Percentiles rank a stretch among this genome's conserved stretches.
Evolutionary conservation across 495 filamentous ascomycete species (phyloP).

Genomic region (Trichoderma erinaceum): DNA sequence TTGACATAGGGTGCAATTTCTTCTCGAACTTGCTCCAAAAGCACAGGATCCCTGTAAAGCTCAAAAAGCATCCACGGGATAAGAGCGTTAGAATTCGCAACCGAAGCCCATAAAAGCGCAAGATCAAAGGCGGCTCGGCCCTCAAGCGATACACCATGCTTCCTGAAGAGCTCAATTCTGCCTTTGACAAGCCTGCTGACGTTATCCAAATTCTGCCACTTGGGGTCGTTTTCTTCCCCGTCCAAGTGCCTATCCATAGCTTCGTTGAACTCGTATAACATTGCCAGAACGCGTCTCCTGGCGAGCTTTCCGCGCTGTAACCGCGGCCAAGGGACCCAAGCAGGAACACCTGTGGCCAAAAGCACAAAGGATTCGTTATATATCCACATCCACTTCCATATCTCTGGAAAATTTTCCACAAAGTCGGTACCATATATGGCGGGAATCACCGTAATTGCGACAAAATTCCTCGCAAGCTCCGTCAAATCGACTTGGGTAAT

Average conservation of each 20-base stretch:
- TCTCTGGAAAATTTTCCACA: slow-evolving; percentile 7
- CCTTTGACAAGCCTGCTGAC: slow-evolving; percentile 4
- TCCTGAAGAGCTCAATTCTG: not conserved
- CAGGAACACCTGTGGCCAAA: slow-evolving; percentile 1
- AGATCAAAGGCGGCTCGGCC: slow-evolving; percentile 11
- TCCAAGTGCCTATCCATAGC: slow-evolving; percentile 7
- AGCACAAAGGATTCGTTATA: slow-evolving; percentile 5
- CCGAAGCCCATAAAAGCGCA: slow-evolving; percentile 8
- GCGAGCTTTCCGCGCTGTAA: slow-evolving; percentile 9
- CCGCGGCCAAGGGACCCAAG: slow-evolving; percentile 9
- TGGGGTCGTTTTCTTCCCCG: not conserved
- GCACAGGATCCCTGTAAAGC: slow-evolving; percentile 7
- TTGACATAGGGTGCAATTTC: slow-evolving; percentile 15
- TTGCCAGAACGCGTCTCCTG: not conserved
- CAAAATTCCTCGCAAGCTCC: slow-evolving; percentile 15
- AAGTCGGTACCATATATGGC: slow-evolving; percentile 14
- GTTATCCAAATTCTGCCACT: slow-evolving; percentile 12
- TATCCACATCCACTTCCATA: slow-evolving; percentile 12
- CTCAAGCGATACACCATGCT: slow-evolving; percentile 7
- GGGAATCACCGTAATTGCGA: not conserved
- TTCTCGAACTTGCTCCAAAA: slow-evolving; percentile 13
- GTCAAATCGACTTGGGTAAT: slow-evolving; percentile 2
- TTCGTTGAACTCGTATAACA: slow-evolving; percentile 11
- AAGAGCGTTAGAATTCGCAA: slow-evolving; percentile 9
- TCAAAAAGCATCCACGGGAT: slow-evolving; percentile 14